Base-by-base conservation (phyloP, 352 stramenopile species). In the Pythium graminicola region DNA sequence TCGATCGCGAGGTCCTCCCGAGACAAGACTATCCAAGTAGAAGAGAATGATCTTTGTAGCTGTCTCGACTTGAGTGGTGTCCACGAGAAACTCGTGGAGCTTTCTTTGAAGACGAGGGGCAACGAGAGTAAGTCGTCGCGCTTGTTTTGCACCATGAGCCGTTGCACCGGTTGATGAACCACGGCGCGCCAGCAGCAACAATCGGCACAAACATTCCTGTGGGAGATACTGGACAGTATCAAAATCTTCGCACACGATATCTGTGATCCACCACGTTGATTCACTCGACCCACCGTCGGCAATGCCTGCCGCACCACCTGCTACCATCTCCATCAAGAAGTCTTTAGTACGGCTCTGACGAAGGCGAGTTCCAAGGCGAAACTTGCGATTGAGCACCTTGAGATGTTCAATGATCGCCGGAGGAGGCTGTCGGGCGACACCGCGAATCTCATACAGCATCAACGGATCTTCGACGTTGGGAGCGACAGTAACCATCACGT, bases 301-400 rank as follows among this genome's bases (percentile, higher is more conserved):
- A 11, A 48, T 38, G 23, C 36, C 24, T 2, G 49, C 36, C 3
- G 16, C 50, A 38, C 53, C 81, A 50, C 32, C 72, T 65, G 35
- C 56, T 20, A 94, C 81, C 83, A 94, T 94, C 41, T 92, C 80
- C 78, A 91, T 94, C 1, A 94, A 52, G 36, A 94, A 94, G 42
- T 92, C 83, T 17, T 74, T 83, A 32, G 68, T 72, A 29, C 83
- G 73, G 40, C 75, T 87, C 51, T 92, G 77, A 3, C 83, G 83
- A 54, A 94, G 69, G 22, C 83, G 79, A 33, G 80, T 74, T 10
- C 83, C 83, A 9, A 94, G 75, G 32, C 81, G 82, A 36, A 90
- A 88, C 39, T 86, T 87, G 32, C 57, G 70, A 43, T 92, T 75
- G 1, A 92, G 52, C 8, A 67, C 75, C 40, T 70, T 72, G 16